Conservation (phyloP, 495 filamentous ascomycete genomes). For the Penicillium bovifimosum region DNA sequence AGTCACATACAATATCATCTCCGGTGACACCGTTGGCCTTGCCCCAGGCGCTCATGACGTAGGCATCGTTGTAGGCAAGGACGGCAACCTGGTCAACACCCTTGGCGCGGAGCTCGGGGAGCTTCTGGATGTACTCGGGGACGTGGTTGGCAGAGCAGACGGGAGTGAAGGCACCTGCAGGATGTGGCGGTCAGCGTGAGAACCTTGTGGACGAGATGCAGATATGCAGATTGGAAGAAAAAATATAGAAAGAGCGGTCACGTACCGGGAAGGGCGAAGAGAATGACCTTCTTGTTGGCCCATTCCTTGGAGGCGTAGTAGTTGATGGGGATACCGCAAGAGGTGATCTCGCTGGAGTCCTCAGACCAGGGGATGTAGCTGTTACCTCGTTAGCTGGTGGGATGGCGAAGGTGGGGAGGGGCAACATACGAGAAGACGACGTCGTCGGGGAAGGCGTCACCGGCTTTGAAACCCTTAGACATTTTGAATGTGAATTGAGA, state of each 20-base stretch:
- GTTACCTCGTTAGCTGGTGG: slow-evolving; percentile 7
- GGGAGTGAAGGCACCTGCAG: slow-evolving; percentile 80
- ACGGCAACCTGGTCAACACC: slow-evolving; percentile 82
- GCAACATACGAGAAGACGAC: slow-evolving; percentile 65
- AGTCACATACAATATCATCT: slow-evolving; percentile 63
- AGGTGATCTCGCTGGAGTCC: slow-evolving; percentile 58
- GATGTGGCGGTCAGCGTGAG: slow-evolving; percentile 16
- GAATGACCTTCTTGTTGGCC: slow-evolving; percentile 81
- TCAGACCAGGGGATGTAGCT: slow-evolving; percentile 67
- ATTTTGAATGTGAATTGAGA: slow-evolving; percentile 8
- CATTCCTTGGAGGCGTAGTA: slow-evolving; percentile 86
- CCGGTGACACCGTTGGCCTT: slow-evolving; percentile 84
- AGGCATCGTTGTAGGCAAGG: slow-evolving; percentile 86
- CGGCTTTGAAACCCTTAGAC: slow-evolving; percentile 61
- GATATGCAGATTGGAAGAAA: neutral
- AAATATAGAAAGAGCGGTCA: slow-evolving; percentile 27
- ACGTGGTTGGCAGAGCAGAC: slow-evolving; percentile 85
- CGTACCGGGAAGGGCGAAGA: slow-evolving; percentile 77
- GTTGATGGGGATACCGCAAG: slow-evolving; percentile 72
- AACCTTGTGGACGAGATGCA: slow-evolving; percentile 12
- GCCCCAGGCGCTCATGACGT: slow-evolving; percentile 92
- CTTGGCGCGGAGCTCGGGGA: slow-evolving; percentile 67
- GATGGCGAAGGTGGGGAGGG: slow-evolving; percentile 1
- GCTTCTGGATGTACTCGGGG: slow-evolving; percentile 74
- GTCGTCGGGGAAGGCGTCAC: slow-evolving; percentile 75